Conservation (phyloP, 768 basidiomycete species). For the Nidularia sp. region DNA sequence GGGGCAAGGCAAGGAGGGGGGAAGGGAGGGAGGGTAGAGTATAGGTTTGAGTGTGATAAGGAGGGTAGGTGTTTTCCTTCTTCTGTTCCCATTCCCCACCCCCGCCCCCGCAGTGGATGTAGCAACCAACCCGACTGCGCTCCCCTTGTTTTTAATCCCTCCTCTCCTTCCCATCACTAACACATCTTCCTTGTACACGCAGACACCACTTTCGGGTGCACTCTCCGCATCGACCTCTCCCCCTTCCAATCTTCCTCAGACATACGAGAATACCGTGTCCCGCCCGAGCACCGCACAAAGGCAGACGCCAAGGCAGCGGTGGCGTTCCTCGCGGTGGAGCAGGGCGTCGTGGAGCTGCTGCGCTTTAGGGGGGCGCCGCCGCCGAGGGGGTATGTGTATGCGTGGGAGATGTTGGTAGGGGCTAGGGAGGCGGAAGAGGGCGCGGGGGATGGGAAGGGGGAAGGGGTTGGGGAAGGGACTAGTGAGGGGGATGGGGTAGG, state of each 20-base stretch:
- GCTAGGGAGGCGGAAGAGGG: no score
- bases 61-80: conserved; percentile 37
- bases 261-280: conserved; percentile 39
- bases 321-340: conserved; percentile 43
- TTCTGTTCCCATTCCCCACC: background rate
- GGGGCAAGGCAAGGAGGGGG: conserved; percentile 3
- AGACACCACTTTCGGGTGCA: conserved; percentile 46
- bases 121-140: no score
- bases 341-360: conserved; percentile 57
- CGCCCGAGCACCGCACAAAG: conserved; percentile 49
- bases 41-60: conserved; percentile 37
- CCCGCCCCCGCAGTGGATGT: no score
- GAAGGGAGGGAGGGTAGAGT: conserved; percentile 30
- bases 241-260: conserved; percentile 23
- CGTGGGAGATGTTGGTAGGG: no score
- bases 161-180: conserved; percentile 13
- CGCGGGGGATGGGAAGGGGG: no score
- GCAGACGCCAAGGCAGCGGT: conserved; percentile 62
- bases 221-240: conserved; percentile 37
- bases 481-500: no score
- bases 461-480: no score
- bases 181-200: no score
- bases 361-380: conserved; percentile 43
- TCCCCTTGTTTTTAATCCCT: background rate
- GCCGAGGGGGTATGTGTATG: conserved; percentile 13